phyloP scores from a whole-genome alignment of 495 filamentous ascomycete species.

The Hypoxylon trugodes region DNA sequence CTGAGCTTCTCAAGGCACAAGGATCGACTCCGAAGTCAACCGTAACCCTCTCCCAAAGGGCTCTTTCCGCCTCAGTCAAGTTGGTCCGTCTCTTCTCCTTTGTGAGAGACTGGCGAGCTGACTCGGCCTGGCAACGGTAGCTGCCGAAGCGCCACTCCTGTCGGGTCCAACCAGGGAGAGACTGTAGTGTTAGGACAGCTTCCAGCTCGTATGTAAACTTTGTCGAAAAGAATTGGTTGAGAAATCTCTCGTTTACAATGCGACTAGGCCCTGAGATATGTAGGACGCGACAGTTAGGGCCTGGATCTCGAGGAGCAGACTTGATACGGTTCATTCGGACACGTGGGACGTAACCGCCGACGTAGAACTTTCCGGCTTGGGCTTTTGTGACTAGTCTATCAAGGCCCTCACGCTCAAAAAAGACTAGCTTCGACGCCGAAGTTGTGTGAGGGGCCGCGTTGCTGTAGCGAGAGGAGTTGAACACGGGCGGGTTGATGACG shows the following conservation, averaged over 20 bases:
- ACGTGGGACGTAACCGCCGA: slow-evolving; percentile 24
- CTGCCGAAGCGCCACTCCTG: slow-evolving; percentile 55
- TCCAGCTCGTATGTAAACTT: slow-evolving; percentile 54
- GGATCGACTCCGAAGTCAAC: slow-evolving; percentile 34
- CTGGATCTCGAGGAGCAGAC: slow-evolving; percentile 12
- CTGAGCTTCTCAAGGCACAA: too few relatives aligned
- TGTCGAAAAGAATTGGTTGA: slow-evolving; percentile 47
- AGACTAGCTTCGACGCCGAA: slow-evolving; percentile 49
- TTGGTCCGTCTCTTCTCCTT: slow-evolving; percentile 34
- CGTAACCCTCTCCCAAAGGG: slow-evolving; percentile 13
- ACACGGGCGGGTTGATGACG: slow-evolving; percentile 45
- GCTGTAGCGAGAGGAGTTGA: background rate
- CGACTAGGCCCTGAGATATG: slow-evolving; percentile 45
- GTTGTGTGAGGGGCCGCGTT: slow-evolving; percentile 14
- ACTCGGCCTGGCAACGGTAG: slow-evolving; percentile 53
- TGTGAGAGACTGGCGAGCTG: slow-evolving; percentile 46
- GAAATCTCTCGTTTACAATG: slow-evolving; percentile 41
- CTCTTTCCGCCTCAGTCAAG: background rate
- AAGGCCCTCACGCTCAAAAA: slow-evolving; percentile 45
- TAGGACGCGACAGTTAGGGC: slow-evolving; percentile 40
- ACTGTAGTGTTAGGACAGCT: slow-evolving; percentile 45
- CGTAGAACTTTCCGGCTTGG: slow-evolving; percentile 17
- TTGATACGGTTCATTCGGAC: slow-evolving; percentile 33
- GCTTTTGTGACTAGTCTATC: slow-evolving; percentile 18
- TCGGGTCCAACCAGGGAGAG: slow-evolving; percentile 4